These are phyloP conservation scores for Digitaria exilis DNA, from an alignment of 202 grass and related monocot genomes.

Conservation along the genomic window DNA sequence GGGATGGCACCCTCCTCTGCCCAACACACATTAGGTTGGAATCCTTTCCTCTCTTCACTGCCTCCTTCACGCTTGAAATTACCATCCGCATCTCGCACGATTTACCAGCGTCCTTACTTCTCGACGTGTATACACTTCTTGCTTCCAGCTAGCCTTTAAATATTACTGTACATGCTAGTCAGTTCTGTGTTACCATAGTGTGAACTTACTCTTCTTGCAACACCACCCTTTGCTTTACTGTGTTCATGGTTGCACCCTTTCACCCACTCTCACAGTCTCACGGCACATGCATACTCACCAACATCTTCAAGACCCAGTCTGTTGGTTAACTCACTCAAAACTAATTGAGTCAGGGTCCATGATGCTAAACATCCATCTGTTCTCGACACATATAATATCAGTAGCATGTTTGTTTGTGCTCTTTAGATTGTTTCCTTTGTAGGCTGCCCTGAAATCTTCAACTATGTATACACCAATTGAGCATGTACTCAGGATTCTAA, in stretches of 20 bases:
- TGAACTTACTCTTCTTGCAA: background rate
- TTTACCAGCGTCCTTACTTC: background rate
- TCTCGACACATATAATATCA: background rate
- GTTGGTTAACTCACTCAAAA: background rate
- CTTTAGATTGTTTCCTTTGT: background rate
- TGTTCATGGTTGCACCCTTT: background rate
- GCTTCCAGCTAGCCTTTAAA: background rate
- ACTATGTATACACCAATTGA: background rate
- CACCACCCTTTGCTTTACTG: background rate
- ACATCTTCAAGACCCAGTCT: background rate
- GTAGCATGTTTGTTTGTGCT: background rate
- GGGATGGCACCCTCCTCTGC: conserved; percentile 61
- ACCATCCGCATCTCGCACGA: background rate
- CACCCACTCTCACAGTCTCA: background rate
- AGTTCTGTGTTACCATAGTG: background rate
- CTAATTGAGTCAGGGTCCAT: background rate
- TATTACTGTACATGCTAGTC: background rate
- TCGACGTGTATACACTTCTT: background rate
- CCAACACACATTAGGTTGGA: conserved; percentile 70
- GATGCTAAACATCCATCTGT: background rate
- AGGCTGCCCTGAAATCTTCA: background rate
- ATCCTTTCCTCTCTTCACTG: background rate
- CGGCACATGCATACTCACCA: background rate
- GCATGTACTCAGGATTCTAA: background rate
- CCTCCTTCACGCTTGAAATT: background rate